These are phyloP conservation scores for Camelina laxa DNA, from an alignment of 345 rosid species.

Conservation along the genomic window DNA sequence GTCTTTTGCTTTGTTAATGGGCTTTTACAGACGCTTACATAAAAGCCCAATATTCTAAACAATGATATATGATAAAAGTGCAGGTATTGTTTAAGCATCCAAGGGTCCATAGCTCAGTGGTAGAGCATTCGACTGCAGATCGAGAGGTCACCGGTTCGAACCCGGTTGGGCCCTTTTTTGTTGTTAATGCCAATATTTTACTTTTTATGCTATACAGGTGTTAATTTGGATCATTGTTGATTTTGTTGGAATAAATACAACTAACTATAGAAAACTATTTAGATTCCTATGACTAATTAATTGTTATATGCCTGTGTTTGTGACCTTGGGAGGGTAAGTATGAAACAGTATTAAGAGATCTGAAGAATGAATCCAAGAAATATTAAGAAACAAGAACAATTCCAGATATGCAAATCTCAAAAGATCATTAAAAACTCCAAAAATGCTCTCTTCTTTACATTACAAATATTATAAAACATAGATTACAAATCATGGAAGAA, in stretches of 20 bases:
- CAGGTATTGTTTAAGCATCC: fast-evolving
- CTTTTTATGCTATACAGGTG: neutral
- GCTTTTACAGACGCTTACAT: neutral
- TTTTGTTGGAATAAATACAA: neutral
- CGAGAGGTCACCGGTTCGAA: slow-evolving; percentile 74
- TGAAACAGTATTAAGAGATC: neutral
- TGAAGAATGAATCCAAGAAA: slow-evolving; percentile 13
- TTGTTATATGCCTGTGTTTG: neutral
- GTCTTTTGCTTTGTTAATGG: neutral
- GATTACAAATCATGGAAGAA: slow-evolving; percentile 34
- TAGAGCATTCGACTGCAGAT: slow-evolving; percentile 91
- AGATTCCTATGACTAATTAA: neutral
- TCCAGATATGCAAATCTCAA: slow-evolving; percentile 20
- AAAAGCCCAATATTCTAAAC: neutral
- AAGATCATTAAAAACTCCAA: slow-evolving; percentile 7
- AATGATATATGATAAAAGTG: fast-evolving
- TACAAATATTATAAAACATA: slow-evolving; percentile 6
- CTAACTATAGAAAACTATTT: neutral
- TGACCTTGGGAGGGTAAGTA: slow-evolving; percentile 7
- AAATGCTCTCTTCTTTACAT: slow-evolving; percentile 33
- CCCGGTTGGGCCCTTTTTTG: slow-evolving; percentile 53
- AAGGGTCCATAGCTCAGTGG: slow-evolving; percentile 88
- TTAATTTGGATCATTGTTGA: neutral
- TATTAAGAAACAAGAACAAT: neutral
- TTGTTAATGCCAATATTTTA: neutral